Conservation (phyloP, 192 early-diverging fungal species). For the Geranomyces michiganensis region DNA sequence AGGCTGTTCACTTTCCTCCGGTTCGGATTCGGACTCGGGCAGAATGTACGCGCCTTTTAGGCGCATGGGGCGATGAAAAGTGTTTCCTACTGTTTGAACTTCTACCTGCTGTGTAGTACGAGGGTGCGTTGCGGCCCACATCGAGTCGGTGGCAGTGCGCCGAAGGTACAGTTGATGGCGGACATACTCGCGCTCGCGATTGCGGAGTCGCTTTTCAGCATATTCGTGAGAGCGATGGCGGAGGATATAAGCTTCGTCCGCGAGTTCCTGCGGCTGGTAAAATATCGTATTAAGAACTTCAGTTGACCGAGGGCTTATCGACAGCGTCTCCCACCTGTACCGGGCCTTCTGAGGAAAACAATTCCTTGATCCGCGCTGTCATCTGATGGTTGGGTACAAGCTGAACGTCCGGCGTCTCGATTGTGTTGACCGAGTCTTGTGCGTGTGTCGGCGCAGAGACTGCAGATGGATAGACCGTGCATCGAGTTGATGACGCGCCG, state of each 20-base stretch:
- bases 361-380: no score
- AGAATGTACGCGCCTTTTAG: background rate
- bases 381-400: no score
- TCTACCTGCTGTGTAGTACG: background rate
- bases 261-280: background rate
- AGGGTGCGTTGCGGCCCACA: constrained; percentile 1
- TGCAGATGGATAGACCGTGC: background rate
- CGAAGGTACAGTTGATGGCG: constrained; percentile 22
- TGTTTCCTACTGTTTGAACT: background rate
- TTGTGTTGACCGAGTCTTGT: no score
- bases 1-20: background rate
- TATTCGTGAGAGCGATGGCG: constrained; percentile 29
- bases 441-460: no score
- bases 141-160: constrained; percentile 3
- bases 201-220: constrained; percentile 16
- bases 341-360: no score
- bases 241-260: constrained; percentile 16
- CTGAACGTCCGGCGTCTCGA: no score
- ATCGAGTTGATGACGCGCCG: background rate
- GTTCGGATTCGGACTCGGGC: background rate
- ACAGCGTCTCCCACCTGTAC: no score
- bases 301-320: no score
- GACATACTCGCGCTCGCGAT: constrained; percentile 31
- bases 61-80: background rate
- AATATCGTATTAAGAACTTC: no score